Evolutionary conservation across 192 early-diverging fungal genomes (phyloP).

Genomic region (Backusella macrospora): DNA sequence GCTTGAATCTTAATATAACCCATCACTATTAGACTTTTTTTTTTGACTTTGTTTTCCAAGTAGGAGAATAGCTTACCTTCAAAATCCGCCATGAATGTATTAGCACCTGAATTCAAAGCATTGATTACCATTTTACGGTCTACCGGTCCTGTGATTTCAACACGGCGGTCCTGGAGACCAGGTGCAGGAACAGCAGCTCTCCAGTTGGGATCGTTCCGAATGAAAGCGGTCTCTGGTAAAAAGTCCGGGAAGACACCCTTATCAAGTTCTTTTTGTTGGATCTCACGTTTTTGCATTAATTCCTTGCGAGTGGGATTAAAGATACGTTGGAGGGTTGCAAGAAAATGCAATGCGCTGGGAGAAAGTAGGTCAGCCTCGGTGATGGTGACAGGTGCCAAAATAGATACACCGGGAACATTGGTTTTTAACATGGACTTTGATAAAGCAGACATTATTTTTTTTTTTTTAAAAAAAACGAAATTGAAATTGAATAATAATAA

Average conservation of each 20-base stretch:
- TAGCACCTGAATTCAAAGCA: slow-evolving; percentile 91
- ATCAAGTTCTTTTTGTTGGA: slow-evolving; percentile 80
- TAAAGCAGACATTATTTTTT: background rate
- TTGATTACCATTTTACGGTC: slow-evolving; percentile 99
- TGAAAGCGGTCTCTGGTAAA: slow-evolving; percentile 85
- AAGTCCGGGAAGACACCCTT: slow-evolving; percentile 83
- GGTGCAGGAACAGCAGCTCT: slow-evolving; percentile 85
- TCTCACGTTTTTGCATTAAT: slow-evolving; percentile 77
- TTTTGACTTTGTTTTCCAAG: background rate
- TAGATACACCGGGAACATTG: slow-evolving; percentile 66
- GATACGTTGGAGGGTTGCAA: slow-evolving; percentile 86
- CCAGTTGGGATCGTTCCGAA: slow-evolving; percentile 90
- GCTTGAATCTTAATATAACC: slow-evolving; percentile 74
- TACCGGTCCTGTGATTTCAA: slow-evolving; percentile 97
- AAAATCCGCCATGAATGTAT: slow-evolving; percentile 98
- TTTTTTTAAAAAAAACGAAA: background rate
- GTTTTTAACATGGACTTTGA: slow-evolving; percentile 10
- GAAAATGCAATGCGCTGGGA: slow-evolving; percentile 78
- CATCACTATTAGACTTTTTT: too few species aligned
- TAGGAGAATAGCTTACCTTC: slow-evolving; percentile 54
- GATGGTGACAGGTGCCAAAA: slow-evolving; percentile 65
- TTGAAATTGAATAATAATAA: background rate
- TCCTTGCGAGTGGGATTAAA: slow-evolving; percentile 89
- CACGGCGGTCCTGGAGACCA: slow-evolving; percentile 85
- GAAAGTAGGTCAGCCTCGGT: slow-evolving; percentile 76